A percentile compares a stretch with the other conserved stretches of the same genome.
phyloP scores from a whole-genome alignment of 768 basidiomycete genomes.

The Amanita subjunquillea region DNA sequence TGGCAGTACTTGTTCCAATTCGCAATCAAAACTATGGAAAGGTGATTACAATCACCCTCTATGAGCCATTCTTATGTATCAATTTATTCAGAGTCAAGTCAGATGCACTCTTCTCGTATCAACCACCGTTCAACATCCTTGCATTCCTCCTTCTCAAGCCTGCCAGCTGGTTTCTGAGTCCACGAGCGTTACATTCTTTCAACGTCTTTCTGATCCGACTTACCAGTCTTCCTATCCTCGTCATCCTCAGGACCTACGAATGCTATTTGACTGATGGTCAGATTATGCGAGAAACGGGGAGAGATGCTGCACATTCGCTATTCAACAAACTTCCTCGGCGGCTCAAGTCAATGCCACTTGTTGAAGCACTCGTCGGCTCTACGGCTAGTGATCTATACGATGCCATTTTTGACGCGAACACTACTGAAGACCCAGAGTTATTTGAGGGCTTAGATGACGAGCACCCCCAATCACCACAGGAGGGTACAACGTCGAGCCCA shows the following conservation, averaged over 20 bases:
- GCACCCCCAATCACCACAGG: constrained; percentile 29
- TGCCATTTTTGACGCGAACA: constrained; percentile 69
- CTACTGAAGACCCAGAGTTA: constrained; percentile 33
- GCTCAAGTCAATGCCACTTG: constrained; percentile 62
- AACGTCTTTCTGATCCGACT: constrained; percentile 83
- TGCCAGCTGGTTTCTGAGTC: constrained; percentile 61
- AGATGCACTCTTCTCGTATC: constrained; percentile 86
- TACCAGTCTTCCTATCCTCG: constrained; percentile 74
- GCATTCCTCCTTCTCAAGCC: constrained; percentile 79
- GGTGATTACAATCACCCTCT: constrained; percentile 30
- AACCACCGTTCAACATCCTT: constrained; percentile 80
- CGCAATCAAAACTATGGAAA: constrained; percentile 80
- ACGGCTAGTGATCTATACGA: constrained; percentile 59
- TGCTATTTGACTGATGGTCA: constrained; percentile 48
- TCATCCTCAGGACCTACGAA: constrained; percentile 74
- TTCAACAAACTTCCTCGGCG: constrained; percentile 60
- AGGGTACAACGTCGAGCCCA: constrained; percentile 18
- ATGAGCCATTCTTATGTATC: constrained; percentile 4
- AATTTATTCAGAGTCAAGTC: constrained; percentile 59
- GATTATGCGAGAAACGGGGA: constrained; percentile 39
- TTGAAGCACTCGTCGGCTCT: constrained; percentile 71
- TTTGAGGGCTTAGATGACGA: constrained; percentile 42
- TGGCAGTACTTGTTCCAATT: constrained; percentile 77
- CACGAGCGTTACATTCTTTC: constrained; percentile 67
- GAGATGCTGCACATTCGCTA: constrained; percentile 40